Base-by-base conservation (phyloP, 2,329 filamentous ascomycete species). In the Neopestalotiopsis sp. region DNA sequence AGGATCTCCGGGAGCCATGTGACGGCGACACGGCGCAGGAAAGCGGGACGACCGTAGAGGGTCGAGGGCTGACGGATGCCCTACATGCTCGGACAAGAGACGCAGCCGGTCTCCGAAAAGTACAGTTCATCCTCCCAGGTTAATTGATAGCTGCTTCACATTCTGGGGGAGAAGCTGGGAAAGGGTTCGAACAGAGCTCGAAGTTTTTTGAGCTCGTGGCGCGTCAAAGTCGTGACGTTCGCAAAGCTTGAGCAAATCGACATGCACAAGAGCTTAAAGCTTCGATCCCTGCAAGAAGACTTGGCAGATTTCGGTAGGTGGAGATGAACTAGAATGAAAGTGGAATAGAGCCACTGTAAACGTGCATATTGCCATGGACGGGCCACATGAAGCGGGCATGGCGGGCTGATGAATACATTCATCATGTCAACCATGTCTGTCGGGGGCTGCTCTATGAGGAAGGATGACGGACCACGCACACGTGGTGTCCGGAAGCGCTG, bases 1-100 rank as follows among this genome's bases (percentile, higher is more conserved):
- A 97, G 68, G 81, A 83, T 69, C 92, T 86, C 68, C 82, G 79
- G 45, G 61, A 28, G 28, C 7, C 61, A 68, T 49, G 67, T 28
- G 24, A 28, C 24, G 24, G 68, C 68, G 64, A 10, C 28, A 61
- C 34, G 34, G 68, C 68, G 64, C 6, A 17, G 40, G 17, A 38
- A 17, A 30, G 12, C 30, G 14, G 40, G 13, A 40, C 32, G 34
- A 20, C 59, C 59, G 59, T 38, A 17, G 30, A 61, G 32, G 59
- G 28, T 34, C 28, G n/a, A 64, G 66, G 40, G 5, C 69, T 68
- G 45, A 42, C 38, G 63, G 67, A 49, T 57, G 65, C 66, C 67
- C 61, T 66, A 28, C 70, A 49, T 65, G 71, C 68, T 53, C 67
- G 68, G 17, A 70, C 69, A 62, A 69, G 71, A 67, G 70, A 66